Percentiles rank a stretch among this genome's conserved stretches.
Evolutionary conservation across 2,329 filamentous ascomycete species (phyloP).

Genomic region (Aspergillus aculeatus): DNA sequence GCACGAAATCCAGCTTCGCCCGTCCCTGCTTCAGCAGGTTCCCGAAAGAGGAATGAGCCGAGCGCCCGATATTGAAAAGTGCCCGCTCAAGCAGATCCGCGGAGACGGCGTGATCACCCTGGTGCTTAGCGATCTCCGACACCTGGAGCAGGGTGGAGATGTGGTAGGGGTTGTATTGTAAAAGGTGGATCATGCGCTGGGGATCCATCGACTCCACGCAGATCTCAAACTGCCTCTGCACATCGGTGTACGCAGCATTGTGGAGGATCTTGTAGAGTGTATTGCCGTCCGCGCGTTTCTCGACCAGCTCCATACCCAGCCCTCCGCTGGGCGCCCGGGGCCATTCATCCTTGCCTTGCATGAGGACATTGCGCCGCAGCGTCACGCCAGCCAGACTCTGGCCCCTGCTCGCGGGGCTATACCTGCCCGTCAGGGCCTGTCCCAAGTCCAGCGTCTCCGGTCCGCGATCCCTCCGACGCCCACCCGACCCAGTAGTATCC

Average conservation of each 20-base stretch:
- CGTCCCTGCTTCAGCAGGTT: slow-evolving; percentile 72
- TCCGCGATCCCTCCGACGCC: slow-evolving; percentile 56
- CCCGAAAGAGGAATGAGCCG: slow-evolving; percentile 78
- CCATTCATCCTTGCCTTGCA: slow-evolving; percentile 86
- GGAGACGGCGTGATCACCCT: slow-evolving; percentile 81
- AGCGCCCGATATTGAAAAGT: slow-evolving; percentile 88
- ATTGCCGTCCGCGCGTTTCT: slow-evolving; percentile 56
- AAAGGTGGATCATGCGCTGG: slow-evolving; percentile 73
- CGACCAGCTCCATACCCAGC: slow-evolving; percentile 72
- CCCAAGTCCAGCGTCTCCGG: slow-evolving; percentile 51
- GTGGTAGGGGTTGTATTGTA: slow-evolving; percentile 79
- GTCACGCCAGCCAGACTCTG: slow-evolving; percentile 69
- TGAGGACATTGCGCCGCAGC: slow-evolving; percentile 75
- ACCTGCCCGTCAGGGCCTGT: slow-evolving; percentile 55
- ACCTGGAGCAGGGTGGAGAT: slow-evolving; percentile 92
- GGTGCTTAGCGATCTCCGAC: slow-evolving; percentile 86
- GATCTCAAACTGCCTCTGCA: slow-evolving; percentile 73
- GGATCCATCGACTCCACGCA: slow-evolving; percentile 84
- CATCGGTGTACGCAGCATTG: slow-evolving; percentile 67
- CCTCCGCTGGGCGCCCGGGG: slow-evolving; percentile 76
- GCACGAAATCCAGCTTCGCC: slow-evolving; percentile 74
- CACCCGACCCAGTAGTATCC: slow-evolving; percentile 37
- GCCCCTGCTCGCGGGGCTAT: slow-evolving; percentile 55
- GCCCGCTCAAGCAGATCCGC: slow-evolving; percentile 87
- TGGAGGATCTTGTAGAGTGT: slow-evolving; percentile 78